phyloP scores from a whole-genome alignment of 257 asterid species.

The Plantago major region DNA sequence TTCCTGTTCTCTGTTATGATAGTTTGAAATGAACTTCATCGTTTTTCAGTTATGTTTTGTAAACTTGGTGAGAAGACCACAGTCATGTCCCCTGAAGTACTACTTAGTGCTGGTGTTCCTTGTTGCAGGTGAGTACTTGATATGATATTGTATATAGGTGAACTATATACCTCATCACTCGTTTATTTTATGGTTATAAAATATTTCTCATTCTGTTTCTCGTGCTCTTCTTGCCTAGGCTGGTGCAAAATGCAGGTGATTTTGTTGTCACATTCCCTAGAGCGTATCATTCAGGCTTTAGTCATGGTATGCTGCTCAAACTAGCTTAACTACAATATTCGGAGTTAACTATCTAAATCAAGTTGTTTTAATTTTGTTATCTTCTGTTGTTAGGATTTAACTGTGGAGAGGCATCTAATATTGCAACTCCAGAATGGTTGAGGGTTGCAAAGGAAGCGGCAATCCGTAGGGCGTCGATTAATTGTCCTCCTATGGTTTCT shows the following conservation, averaged over 20 bases:
- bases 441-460: conserved; percentile 97
- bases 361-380: conserved; percentile 15
- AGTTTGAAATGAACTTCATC: conserved; percentile 19
- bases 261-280: conserved; percentile 98
- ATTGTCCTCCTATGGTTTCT: conserved; percentile 98
- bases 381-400: conserved; percentile 66
- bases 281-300: conserved; percentile 99
- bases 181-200: conserved; percentile 20
- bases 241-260: conserved; percentile 98
- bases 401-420: conserved; percentile 96
- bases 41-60: conserved; percentile 80
- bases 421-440: conserved; percentile 99
- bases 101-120: conserved; percentile 88
- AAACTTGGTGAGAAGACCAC: conserved; percentile 98
- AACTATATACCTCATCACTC: not conserved
- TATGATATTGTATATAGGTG: conserved; percentile 10
- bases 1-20: conserved; percentile 13
- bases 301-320: conserved; percentile 71
- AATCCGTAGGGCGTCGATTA: conserved; percentile 91
- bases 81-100: conserved; percentile 99
- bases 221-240: conserved; percentile 41
- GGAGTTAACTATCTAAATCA: not conserved
- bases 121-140: conserved; percentile 89
- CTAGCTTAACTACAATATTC: conserved; percentile 5
- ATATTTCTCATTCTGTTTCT: conserved; percentile 14